phyloP scores from a whole-genome alignment of 192 early-diverging fungal genomes.

The Coemansia erecta region DNA sequence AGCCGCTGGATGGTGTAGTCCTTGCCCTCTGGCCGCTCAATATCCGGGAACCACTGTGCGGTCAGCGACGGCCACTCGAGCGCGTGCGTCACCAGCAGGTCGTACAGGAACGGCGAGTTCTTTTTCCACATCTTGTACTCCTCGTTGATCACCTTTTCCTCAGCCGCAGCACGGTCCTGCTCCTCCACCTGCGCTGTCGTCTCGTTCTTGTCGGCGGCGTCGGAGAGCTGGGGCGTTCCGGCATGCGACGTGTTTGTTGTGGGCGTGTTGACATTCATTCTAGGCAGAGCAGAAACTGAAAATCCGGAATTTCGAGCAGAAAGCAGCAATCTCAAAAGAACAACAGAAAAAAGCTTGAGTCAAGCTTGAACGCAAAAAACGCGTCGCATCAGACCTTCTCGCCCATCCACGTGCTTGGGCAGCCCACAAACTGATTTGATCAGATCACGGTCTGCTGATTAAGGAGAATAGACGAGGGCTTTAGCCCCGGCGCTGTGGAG shows the following conservation, averaged over 20 bases:
- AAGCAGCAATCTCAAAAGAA: not conserved
- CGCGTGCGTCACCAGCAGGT: slow-evolving; percentile 96
- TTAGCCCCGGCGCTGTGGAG: no score
- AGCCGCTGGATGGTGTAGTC: slow-evolving; percentile 88
- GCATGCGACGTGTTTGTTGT: slow-evolving; percentile 45
- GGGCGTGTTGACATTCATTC: slow-evolving; percentile 21
- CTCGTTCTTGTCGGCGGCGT: slow-evolving; percentile 26
- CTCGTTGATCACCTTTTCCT: slow-evolving; percentile 91
- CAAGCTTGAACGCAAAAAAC: not conserved
- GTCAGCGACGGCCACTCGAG: slow-evolving; percentile 98
- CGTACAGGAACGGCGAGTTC: slow-evolving; percentile 98
- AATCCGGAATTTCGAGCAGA: not conserved
- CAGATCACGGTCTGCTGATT: no score
- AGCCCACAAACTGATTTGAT: no score
- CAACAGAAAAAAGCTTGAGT: slow-evolving; percentile 3
- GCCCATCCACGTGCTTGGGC: no score
- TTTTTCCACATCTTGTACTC: slow-evolving; percentile 99
- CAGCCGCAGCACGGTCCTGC: slow-evolving; percentile 43
- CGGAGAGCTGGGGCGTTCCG: slow-evolving; percentile 44
- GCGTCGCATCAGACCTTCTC: no score
- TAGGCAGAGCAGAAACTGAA: not conserved
- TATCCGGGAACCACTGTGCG: slow-evolving; percentile 95
- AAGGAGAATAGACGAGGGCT: no score
- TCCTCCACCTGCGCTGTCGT: slow-evolving; percentile 32
- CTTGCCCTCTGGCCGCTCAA: slow-evolving; percentile 87